Conservation (phyloP, 2,329 filamentous ascomycete species). For the Colletotrichum karsti region DNA sequence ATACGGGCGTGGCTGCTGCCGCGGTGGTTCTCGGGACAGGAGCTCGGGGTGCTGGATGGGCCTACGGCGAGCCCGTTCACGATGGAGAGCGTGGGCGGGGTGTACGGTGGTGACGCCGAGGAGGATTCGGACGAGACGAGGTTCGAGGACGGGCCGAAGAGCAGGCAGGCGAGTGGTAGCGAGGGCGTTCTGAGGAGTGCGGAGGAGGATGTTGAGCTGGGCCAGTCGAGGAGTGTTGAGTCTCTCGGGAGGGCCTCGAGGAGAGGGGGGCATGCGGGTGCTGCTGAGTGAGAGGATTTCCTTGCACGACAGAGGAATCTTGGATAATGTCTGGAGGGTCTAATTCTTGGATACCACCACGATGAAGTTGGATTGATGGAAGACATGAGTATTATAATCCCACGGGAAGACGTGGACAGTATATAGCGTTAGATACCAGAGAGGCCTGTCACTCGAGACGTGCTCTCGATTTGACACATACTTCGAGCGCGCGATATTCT, state of each 20-base stretch:
- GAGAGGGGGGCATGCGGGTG: neutral
- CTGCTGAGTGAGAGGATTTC: neutral
- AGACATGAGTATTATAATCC: no score
- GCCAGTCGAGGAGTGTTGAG: slow-evolving; percentile 9
- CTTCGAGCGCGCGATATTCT: no score
- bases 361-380: no score
- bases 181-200: slow-evolving; percentile 41
- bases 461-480: no score
- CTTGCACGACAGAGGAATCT: no score
- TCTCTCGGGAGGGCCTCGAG: neutral
- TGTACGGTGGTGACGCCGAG: slow-evolving; percentile 56
- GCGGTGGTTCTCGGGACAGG: slow-evolving; percentile 64
- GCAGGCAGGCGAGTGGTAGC: slow-evolving; percentile 29
- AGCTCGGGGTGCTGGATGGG: slow-evolving; percentile 72
- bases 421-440: no score
- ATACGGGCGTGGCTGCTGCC: slow-evolving; percentile 72
- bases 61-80: slow-evolving; percentile 79
- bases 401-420: no score
- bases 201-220: slow-evolving; percentile 45
- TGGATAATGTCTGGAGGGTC: no score
- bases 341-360: no score
- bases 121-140: slow-evolving; percentile 24
- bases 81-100: slow-evolving; percentile 78
- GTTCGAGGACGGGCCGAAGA: neutral
- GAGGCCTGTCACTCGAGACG: no score